Conservation (phyloP, 2,329 filamentous ascomycete species). For the Epichloe sibirici region DNA sequence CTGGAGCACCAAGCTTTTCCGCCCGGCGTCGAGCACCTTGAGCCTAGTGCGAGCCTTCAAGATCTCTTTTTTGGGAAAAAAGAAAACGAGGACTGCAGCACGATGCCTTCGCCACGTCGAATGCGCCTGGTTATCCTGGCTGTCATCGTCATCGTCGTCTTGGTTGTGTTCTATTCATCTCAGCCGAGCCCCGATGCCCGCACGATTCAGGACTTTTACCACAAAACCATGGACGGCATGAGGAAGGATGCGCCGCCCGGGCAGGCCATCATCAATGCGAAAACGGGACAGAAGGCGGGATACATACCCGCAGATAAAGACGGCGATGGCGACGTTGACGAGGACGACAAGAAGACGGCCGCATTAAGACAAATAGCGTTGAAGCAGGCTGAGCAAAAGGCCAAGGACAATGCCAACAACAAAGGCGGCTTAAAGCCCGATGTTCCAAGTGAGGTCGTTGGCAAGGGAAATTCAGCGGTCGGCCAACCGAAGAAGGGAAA, state of each 20-base stretch:
- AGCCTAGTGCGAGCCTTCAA: not conserved
- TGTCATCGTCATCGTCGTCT: conserved; percentile 50
- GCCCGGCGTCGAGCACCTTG: not conserved
- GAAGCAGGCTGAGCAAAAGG: conserved; percentile 55
- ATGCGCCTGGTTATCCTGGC: conserved; percentile 54
- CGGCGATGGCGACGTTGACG: conserved; percentile 42
- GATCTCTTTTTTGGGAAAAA: not conserved
- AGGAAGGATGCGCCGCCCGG: conserved; percentile 22
- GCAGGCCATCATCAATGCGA: conserved; percentile 29
- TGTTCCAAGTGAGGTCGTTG: conserved; percentile 43
- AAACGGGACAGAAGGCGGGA: conserved; percentile 25
- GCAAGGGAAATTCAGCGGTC: conserved; percentile 44
- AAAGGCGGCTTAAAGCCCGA: conserved; percentile 38
- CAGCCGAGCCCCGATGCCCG: conserved; percentile 33
- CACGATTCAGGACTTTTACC: conserved; percentile 43
- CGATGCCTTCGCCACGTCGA: conserved; percentile 60
- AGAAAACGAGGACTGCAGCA: not conserved
- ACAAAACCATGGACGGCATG: conserved; percentile 45
- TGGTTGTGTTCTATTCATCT: conserved; percentile 62
- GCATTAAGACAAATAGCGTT: conserved; percentile 46
- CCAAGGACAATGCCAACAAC: conserved; percentile 46
- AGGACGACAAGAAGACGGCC: conserved; percentile 40
- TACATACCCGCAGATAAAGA: conserved; percentile 35
- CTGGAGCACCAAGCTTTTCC: not conserved
- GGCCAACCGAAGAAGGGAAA: conserved; percentile 30